phyloP scores from a whole-genome alignment of 805 yeast species.

The Candida argentea region DNA sequence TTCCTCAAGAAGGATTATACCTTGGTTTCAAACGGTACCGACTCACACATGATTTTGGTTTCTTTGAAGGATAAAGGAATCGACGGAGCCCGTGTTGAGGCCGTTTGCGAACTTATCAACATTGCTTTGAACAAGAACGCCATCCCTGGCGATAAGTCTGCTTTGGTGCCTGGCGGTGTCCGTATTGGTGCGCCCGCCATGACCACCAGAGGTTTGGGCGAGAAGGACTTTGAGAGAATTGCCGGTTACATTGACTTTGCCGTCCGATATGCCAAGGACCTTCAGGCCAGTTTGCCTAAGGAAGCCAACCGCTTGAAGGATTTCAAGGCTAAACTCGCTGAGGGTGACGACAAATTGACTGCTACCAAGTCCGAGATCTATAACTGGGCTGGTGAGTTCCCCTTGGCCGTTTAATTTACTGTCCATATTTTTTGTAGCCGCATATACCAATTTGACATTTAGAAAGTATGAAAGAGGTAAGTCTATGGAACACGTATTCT shows the following conservation, averaged over 20 bases:
- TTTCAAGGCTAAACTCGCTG: conserved; percentile 74
- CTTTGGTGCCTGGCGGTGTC: conserved; percentile 90
- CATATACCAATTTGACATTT: no score
- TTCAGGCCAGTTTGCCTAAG: conserved; percentile 74
- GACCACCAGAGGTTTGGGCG: conserved; percentile 90
- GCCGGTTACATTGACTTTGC: conserved; percentile 75
- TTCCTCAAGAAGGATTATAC: conserved; percentile 56
- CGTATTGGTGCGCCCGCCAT: conserved; percentile 98
- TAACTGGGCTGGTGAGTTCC: conserved; percentile 86
- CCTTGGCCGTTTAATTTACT: conserved; percentile 40
- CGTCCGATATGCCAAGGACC: conserved; percentile 61
- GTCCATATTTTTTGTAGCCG: no score
- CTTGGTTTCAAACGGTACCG: conserved; percentile 89
- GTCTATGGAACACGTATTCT: no score
- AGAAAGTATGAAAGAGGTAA: no score
- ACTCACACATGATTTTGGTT: conserved; percentile 83
- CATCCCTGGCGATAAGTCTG: conserved; percentile 93
- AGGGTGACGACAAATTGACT: conserved; percentile 55
- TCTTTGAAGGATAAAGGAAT: conserved; percentile 69
- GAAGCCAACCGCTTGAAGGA: conserved; percentile 95
- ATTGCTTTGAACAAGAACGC: conserved; percentile 95
- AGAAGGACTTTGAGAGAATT: conserved; percentile 69
- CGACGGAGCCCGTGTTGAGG: conserved; percentile 95
- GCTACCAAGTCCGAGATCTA: conserved; percentile 68
- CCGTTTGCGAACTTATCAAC: conserved; percentile 79